Percentiles rank a stretch among this genome's conserved stretches.
Evolutionary conservation across 352 stramenopile genomes (phyloP).

Genomic region (Albugo candida): DNA sequence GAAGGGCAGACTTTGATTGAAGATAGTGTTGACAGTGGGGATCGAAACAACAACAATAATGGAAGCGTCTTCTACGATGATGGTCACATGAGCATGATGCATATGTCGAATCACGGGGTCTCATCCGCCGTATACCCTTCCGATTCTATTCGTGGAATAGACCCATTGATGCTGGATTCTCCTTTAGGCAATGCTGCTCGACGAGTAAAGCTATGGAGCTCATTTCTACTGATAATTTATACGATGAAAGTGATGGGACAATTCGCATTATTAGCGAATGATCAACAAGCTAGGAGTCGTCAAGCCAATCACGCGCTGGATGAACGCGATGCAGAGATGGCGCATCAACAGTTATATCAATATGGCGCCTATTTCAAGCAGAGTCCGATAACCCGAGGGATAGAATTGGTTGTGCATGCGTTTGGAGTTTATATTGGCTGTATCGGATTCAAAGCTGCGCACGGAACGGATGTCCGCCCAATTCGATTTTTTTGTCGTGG

Average conservation of each 20-base stretch:
- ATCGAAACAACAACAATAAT: conserved; percentile 5
- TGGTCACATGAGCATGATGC: conserved; percentile 28
- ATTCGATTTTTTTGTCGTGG: conserved; percentile 70
- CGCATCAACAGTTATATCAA: conserved; percentile 17
- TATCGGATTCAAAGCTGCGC: conserved; percentile 70
- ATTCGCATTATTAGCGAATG: conserved; percentile 64
- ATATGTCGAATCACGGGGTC: conserved; percentile 64
- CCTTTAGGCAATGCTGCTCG: conserved; percentile 64
- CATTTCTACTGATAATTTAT: conserved; percentile 76
- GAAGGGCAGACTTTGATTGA: conserved; percentile 12
- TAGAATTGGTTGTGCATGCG: conserved; percentile 61
- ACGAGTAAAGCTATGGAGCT: conserved; percentile 76
- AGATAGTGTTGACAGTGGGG: neutral
- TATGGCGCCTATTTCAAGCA: conserved; percentile 71
- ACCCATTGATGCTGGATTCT: conserved; percentile 73
- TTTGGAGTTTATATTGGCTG: conserved; percentile 76
- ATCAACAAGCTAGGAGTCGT: conserved; percentile 37
- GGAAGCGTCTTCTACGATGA: conserved; percentile 16
- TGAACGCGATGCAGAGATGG: too few species aligned
- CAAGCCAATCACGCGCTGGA: too few species aligned
- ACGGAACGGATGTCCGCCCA: conserved; percentile 69
- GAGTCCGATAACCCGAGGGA: conserved; percentile 37
- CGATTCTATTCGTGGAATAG: conserved; percentile 52
- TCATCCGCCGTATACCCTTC: conserved; percentile 73
- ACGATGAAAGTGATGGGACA: conserved; percentile 81